Evolutionary conservation across 2,329 filamentous ascomycete genomes (phyloP).

Genomic region (Fusarium sp.): DNA sequence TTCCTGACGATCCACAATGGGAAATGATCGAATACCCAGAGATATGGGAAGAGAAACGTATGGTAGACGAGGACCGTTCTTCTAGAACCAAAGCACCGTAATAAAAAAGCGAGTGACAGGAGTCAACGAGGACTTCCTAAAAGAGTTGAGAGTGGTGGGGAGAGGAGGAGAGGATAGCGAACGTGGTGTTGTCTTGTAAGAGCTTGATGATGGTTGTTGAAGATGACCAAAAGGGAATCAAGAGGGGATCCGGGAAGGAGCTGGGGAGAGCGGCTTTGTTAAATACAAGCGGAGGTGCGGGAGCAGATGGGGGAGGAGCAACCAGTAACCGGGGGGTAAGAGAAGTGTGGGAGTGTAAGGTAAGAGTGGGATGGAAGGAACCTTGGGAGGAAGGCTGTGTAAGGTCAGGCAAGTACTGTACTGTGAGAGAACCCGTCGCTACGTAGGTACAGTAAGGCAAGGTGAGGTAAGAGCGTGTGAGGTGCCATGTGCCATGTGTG

Average conservation of each 20-base stretch:
- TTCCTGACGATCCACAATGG: conserved; percentile 38
- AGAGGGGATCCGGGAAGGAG: conserved; percentile 47
- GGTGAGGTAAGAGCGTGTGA: conserved; percentile 32
- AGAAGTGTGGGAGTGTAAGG: conserved; percentile 41
- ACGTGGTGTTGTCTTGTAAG: conserved; percentile 56
- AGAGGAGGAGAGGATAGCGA: conserved; percentile 63
- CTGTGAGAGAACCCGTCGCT: conserved; percentile 2
- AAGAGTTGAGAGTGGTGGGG: conserved; percentile 53
- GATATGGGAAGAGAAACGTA: conserved; percentile 56
- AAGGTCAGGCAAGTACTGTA: conserved; percentile 33
- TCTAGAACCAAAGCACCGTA: conserved; percentile 58
- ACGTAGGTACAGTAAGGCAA: conserved; percentile 4
- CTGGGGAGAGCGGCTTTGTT: conserved; percentile 50
- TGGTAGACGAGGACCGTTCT: conserved; percentile 34
- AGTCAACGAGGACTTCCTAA: conserved; percentile 81
- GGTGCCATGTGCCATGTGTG: conserved; percentile 37
- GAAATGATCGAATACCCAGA: conserved; percentile 42
- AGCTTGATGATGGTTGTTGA: conserved; percentile 46
- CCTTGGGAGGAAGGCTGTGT: conserved; percentile 43
- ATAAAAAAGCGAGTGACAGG: conserved; percentile 82
- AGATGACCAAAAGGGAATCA: conserved; percentile 49
- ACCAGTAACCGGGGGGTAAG: conserved; percentile 26
- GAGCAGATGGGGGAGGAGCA: conserved; percentile 41
- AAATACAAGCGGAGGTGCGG: conserved; percentile 51
- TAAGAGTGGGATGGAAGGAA: conserved; percentile 40